Percentiles rank a stretch among this genome's conserved stretches.
phyloP scores from a whole-genome alignment of 1,284 basidiomycete genomes.

The Ustilago crameri region DNA sequence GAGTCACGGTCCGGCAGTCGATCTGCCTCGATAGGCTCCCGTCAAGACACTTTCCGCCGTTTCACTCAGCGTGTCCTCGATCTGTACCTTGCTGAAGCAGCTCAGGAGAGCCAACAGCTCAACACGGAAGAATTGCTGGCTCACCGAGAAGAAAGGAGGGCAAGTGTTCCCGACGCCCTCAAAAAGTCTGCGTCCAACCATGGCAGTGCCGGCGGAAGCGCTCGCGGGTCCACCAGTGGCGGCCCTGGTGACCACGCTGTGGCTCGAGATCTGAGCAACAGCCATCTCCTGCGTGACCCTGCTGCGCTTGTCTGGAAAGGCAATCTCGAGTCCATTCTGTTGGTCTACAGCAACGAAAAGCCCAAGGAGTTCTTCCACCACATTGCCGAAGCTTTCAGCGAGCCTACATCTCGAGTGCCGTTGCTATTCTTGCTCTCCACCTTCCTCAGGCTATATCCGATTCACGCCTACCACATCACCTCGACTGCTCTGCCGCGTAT shows the following conservation, averaged over 20 bases:
- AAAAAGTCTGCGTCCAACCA: conserved; percentile 9
- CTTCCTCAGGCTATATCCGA: conserved; percentile 61
- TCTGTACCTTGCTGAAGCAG: conserved; percentile 59
- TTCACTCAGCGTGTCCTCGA: conserved; percentile 61
- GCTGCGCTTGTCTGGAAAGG: conserved; percentile 51
- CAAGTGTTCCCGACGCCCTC: conserved; percentile 18
- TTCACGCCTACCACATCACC: conserved; percentile 64
- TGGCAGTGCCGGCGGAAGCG: conserved; percentile 8
- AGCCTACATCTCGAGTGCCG: conserved; percentile 45
- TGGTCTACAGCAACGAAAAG: conserved; percentile 53
- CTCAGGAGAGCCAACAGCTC: conserved; percentile 34
- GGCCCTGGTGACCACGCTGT: conserved; percentile 14
- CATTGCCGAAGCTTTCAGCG: conserved; percentile 52
- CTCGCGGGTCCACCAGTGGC: conserved; percentile 2
- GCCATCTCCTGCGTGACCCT: conserved; percentile 22
- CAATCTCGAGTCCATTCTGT: conserved; percentile 57
- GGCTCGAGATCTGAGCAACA: conserved; percentile 17
- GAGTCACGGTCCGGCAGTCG: conserved; percentile 22
- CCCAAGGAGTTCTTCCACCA: conserved; percentile 66
- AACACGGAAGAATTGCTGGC: conserved; percentile 10
- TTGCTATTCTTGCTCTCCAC: conserved; percentile 61
- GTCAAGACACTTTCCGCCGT: conserved; percentile 43
- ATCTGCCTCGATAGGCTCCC: conserved; percentile 26
- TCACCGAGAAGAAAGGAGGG: conserved; percentile 17
- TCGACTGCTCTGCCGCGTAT: conserved; percentile 54